Evolutionary conservation across 116 monocot genomes (phyloP).

Genomic region (Dioscorea cayenensis): DNA sequence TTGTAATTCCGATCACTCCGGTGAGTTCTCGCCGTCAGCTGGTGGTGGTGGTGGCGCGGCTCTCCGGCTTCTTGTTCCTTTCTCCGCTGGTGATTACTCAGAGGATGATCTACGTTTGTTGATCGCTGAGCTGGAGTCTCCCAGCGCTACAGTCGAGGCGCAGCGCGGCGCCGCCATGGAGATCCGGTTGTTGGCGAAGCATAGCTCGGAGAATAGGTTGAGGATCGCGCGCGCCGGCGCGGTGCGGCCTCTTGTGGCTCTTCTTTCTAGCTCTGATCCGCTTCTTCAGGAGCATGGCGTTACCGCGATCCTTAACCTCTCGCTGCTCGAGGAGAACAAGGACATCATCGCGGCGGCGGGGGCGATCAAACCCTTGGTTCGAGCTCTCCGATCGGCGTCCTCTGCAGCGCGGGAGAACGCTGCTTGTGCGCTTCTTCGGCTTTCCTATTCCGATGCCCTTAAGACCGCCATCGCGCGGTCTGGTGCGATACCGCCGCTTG

Average conservation of each 20-base stretch:
- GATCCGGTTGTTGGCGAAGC: slow-evolving; percentile 40
- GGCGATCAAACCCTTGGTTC: slow-evolving; percentile 28
- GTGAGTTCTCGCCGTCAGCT: slow-evolving; percentile 16
- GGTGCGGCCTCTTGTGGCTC: slow-evolving; percentile 19
- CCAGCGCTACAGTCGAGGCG: slow-evolving; percentile 14
- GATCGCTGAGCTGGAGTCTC: slow-evolving; percentile 24
- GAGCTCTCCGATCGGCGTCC: slow-evolving; percentile 16
- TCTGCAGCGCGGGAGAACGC: slow-evolving; percentile 23
- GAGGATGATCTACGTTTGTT: slow-evolving; percentile 23
- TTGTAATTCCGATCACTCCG: slow-evolving; percentile 30
- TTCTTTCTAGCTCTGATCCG: slow-evolving; percentile 19
- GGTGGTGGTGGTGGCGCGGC: background rate
- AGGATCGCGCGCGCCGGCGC: slow-evolving; percentile 31
- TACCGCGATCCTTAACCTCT: slow-evolving; percentile 40
- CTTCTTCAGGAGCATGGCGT: slow-evolving; percentile 39
- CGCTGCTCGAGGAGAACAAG: slow-evolving; percentile 24
- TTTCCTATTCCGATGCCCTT: slow-evolving; percentile 43
- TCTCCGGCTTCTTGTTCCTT: slow-evolving; percentile 8
- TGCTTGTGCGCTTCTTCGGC: slow-evolving; percentile 31
- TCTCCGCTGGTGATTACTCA: slow-evolving; percentile 14
- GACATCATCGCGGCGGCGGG: slow-evolving; percentile 27
- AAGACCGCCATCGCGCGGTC: slow-evolving; percentile 34
- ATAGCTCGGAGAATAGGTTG: slow-evolving; percentile 28
- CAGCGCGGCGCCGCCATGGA: slow-evolving; percentile 27
- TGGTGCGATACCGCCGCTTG: slow-evolving; percentile 53